Base-by-base conservation (phyloP, 495 filamentous ascomycete species). In the Neohortaea acidophila region DNA sequence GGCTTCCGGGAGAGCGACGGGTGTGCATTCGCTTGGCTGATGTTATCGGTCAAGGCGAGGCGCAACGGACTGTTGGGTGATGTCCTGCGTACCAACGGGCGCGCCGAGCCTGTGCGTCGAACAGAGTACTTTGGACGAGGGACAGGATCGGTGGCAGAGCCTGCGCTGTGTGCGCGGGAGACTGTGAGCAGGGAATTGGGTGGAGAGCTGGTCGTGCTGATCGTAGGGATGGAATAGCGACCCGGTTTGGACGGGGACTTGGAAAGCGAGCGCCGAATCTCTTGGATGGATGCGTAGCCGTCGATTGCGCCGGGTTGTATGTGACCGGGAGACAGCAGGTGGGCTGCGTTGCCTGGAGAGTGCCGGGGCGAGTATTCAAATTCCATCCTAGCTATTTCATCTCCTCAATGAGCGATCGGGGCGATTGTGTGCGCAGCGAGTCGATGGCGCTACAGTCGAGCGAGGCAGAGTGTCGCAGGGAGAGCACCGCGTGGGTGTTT, bases 211-310 rank as follows among this genome's bases (percentile, higher is more conserved):
- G 41, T 14, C 0, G 41, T 13, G 20, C 41, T 36, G 20, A 39
- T 17, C 2, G 25, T 24, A 19, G 26, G 32, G 3, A 42, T 26
- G 10, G 34, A 37, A 38, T 25, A 48, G 37, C 49, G 45, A 14
- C 72, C 68, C 27, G 65, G 68, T 54, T 84, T 91, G 7, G 85
- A 91, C 8, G 84, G 85, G 8, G 84, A 92, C 31, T 82, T 68
- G 20, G 83, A 91, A 32, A 94, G 64, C 15, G 85, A 91, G 47
- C 84, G 78, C 28, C 84, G 70, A 28, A 94, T 59, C 45, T 84
- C 76, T 45, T 77, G 67, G 36, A 91, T 77, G 12, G 80, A 72
- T 17, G 80, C 72, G 47, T 71, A 75, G 3, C 81, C 72, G 59
- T 86, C 81, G 48, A 83, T 77, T 61, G 78, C 74, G 48, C 81